These are phyloP conservation scores for Aureobasidium sp. DNA, from an alignment of 2,329 filamentous ascomycete genomes.

Conservation along the genomic window DNA sequence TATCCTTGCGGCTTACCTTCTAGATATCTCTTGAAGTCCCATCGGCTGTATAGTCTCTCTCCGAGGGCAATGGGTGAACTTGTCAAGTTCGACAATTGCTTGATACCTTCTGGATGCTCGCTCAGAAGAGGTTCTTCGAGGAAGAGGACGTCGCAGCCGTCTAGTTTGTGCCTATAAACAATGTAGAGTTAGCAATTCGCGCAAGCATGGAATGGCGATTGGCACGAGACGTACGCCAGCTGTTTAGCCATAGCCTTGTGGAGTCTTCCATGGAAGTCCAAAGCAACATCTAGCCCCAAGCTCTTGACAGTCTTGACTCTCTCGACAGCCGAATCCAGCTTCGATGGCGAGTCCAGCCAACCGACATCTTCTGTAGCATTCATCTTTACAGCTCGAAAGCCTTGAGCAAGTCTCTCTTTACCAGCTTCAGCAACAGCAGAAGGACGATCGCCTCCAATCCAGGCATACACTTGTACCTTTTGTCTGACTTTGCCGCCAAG, in stretches of 20 bases:
- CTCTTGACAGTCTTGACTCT: conserved; percentile 61
- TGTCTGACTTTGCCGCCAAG: conserved; percentile 66
- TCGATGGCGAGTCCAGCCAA: conserved; percentile 65
- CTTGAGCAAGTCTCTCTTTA: conserved; percentile 50
- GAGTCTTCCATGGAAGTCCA: conserved; percentile 70
- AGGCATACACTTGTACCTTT: conserved; percentile 64
- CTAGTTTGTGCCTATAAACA: conserved; percentile 34
- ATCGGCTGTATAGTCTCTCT: conserved; percentile 62
- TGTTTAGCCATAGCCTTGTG: conserved; percentile 75
- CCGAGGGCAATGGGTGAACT: conserved; percentile 62
- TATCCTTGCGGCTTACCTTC: conserved; percentile 33
- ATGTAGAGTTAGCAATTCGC: neutral
- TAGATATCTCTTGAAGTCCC: conserved; percentile 66
- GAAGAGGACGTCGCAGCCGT: conserved; percentile 61
- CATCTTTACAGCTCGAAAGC: conserved; percentile 66
- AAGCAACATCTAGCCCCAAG: conserved; percentile 61
- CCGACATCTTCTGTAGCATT: conserved; percentile 68
- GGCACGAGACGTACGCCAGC: conserved; percentile 46
- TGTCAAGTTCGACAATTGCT: conserved; percentile 49
- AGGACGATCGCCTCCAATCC: conserved; percentile 69
- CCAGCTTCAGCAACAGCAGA: conserved; percentile 48
- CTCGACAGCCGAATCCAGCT: conserved; percentile 56
- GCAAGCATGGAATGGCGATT: neutral
- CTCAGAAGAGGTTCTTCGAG: conserved; percentile 67
- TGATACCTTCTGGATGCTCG: conserved; percentile 60